phyloP scores from a whole-genome alignment of 192 early-diverging fungal genomes.

The Backusella westeae region DNA sequence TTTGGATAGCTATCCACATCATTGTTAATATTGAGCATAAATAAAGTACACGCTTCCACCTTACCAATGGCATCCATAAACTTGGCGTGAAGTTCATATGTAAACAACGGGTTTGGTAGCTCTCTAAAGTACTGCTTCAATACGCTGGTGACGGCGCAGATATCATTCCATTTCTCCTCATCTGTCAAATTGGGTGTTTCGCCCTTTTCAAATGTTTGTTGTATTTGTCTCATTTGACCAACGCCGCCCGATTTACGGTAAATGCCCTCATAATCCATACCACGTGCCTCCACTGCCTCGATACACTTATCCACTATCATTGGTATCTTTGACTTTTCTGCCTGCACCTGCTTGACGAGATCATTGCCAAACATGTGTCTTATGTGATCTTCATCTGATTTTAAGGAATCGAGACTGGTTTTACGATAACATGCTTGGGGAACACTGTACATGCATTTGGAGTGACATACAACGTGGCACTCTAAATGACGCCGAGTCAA shows the following conservation, averaged over 20 bases:
- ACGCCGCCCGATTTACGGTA: constrained; percentile 78
- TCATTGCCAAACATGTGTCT: constrained; percentile 64
- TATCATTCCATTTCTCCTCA: constrained; percentile 58
- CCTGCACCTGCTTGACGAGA: constrained; percentile 55
- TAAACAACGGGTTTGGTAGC: constrained; percentile 70
- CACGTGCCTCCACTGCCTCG: constrained; percentile 62
- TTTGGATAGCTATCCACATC: neutral
- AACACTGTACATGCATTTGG: constrained; percentile 37
- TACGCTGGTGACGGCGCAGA: constrained; percentile 71
- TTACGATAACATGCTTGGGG: constrained; percentile 23
- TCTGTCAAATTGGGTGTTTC: constrained; percentile 46
- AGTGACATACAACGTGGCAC: constrained; percentile 44
- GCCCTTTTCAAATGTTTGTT: constrained; percentile 57
- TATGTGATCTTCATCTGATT: neutral
- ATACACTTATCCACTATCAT: constrained; percentile 68
- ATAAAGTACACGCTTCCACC: neutral
- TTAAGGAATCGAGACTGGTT: neutral
- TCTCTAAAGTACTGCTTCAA: constrained; percentile 78
- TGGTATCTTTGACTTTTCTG: constrained; percentile 59
- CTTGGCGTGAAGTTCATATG: constrained; percentile 58
- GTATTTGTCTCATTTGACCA: constrained; percentile 61
- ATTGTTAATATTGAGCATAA: neutral
- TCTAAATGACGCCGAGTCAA: constrained; percentile 18
- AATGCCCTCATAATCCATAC: constrained; percentile 70
- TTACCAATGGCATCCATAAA: constrained; percentile 58